Conservation (phyloP, 192 early-diverging fungal species). For the Dissophora ornata region DNA sequence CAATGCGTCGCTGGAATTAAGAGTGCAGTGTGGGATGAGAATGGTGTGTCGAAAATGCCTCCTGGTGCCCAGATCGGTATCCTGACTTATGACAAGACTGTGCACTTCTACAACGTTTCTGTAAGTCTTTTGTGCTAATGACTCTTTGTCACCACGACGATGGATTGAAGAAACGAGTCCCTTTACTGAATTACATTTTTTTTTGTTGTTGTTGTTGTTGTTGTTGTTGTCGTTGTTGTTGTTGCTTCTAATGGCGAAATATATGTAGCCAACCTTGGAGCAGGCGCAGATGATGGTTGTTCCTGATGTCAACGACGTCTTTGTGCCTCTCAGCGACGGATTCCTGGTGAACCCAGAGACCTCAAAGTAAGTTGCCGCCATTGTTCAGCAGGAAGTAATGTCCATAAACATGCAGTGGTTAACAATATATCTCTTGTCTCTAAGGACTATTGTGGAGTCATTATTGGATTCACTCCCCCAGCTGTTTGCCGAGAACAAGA, state of each 20-base stretch:
- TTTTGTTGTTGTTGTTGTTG: too few relatives aligned
- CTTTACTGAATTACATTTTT: too few relatives aligned
- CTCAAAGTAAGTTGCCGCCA: slow-evolving; percentile 70
- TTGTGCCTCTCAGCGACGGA: slow-evolving; percentile 93
- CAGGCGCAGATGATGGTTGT: slow-evolving; percentile 96
- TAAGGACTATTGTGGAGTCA: slow-evolving; percentile 78
- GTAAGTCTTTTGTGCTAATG: slow-evolving; percentile 56
- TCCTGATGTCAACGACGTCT: slow-evolving; percentile 90
- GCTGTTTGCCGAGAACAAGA: slow-evolving; percentile 85
- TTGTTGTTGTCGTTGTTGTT: too few relatives aligned
- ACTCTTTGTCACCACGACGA: too few relatives aligned
- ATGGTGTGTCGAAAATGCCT: slow-evolving; percentile 57
- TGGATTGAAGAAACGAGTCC: too few relatives aligned
- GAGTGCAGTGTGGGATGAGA: slow-evolving; percentile 71
- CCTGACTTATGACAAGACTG: slow-evolving; percentile 88
- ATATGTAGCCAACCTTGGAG: slow-evolving; percentile 80
- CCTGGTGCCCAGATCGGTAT: slow-evolving; percentile 81
- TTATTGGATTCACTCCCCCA: slow-evolving; percentile 85
- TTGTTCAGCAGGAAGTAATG: too few relatives aligned
- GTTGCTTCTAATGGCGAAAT: too few relatives aligned
- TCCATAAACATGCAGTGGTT: neutral
- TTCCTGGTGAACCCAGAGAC: slow-evolving; percentile 89
- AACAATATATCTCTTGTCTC: neutral
- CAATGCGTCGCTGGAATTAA: slow-evolving; percentile 74
- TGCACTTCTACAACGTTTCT: slow-evolving; percentile 96